These are phyloP conservation scores for Zymoseptoria brevis DNA, from an alignment of 2,329 filamentous ascomycete genomes.

Conservation along the genomic window DNA sequence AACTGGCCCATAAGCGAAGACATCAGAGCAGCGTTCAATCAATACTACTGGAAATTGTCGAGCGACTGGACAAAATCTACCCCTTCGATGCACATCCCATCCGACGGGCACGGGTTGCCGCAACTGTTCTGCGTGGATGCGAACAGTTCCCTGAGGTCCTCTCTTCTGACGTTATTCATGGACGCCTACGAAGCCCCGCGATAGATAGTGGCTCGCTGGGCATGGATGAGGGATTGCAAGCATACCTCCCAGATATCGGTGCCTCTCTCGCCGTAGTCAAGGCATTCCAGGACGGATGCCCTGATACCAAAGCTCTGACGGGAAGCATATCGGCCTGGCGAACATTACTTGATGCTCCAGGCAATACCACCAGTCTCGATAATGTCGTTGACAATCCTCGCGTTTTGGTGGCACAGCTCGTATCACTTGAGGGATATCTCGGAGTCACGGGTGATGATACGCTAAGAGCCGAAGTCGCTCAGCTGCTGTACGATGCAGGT, in stretches of 20 bases:
- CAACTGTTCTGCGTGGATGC: constrained; percentile 16
- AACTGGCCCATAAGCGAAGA: constrained; percentile 19
- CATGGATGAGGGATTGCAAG: constrained; percentile 29
- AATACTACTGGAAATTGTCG: constrained; percentile 14
- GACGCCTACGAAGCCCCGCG: constrained; percentile 4
- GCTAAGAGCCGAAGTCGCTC: constrained; percentile 8
- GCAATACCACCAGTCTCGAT: constrained; percentile 34
- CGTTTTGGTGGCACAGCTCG: constrained; percentile 44
- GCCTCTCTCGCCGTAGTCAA: constrained; percentile 34
- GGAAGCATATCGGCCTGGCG: constrained; percentile 33
- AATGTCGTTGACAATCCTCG: constrained; percentile 44
- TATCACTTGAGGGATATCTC: constrained; percentile 48
- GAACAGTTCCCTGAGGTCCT: constrained; percentile 20
- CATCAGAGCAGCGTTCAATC: constrained; percentile 10
- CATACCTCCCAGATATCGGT: constrained; percentile 30
- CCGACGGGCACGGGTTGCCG: constrained; percentile 22
- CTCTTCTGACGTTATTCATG: constrained; percentile 5
- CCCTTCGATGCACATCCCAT: constrained; percentile 17
- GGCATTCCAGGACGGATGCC: constrained; percentile 33
- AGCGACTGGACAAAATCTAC: constrained; percentile 18
- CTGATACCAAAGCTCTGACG: constrained; percentile 22
- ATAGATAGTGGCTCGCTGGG: constrained; percentile 11
- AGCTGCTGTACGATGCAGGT: constrained; percentile 7
- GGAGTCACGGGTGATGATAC: constrained; percentile 49
- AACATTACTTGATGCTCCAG: constrained; percentile 26